phyloP scores from a whole-genome alignment of 306 rosid genomes.

The Cicer pinnatifidum region DNA sequence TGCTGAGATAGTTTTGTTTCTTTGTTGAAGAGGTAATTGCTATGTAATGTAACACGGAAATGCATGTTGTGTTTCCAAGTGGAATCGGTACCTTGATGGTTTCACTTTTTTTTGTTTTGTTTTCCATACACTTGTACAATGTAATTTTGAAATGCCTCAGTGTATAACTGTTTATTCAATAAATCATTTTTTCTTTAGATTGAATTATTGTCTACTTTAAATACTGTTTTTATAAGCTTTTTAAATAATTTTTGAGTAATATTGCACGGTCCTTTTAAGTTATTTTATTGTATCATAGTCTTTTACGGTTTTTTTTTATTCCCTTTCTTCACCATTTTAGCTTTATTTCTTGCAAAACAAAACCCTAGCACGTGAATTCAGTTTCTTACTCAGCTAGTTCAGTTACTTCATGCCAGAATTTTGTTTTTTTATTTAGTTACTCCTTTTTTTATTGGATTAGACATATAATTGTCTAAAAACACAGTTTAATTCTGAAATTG shows the following conservation, averaged over 20 bases:
- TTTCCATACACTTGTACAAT: not conserved
- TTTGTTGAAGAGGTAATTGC: not conserved
- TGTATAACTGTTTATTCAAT: not conserved
- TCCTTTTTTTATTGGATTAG: not conserved
- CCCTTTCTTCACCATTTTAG: no score
- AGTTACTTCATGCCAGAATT: not conserved
- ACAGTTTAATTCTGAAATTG: no score
- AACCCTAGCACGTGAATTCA: no score
- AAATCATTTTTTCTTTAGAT: not conserved
- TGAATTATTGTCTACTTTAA: not conserved
- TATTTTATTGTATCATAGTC: no score
- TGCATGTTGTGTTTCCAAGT: not conserved
- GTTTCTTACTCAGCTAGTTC: not conserved
- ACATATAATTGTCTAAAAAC: no score
- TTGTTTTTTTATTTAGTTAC: not conserved
- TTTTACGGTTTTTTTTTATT: no score
- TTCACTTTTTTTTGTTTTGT: not conserved
- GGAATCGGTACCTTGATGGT: not conserved
- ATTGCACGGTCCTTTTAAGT: no score
- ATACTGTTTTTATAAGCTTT: no score
- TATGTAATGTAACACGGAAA: not conserved
- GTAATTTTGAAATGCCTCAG: constrained; percentile 2
- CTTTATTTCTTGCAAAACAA: no score
- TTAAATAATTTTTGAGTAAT: no score
- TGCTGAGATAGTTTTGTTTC: not conserved